Conservation (phyloP, 108 stramenopile genomes). For the Stephanodiscus minutulus region DNA sequence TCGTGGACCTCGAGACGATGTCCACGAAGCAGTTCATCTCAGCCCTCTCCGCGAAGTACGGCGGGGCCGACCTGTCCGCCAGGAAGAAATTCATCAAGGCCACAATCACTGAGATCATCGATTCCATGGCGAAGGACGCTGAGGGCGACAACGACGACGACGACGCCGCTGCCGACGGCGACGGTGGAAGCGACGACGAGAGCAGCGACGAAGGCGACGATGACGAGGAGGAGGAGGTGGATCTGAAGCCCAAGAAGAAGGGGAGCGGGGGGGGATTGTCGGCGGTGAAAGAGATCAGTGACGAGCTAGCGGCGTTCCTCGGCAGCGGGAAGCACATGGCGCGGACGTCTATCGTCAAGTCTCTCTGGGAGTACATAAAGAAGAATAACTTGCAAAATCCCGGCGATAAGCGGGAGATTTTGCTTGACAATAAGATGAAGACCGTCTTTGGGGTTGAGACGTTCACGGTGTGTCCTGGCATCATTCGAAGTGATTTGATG, state of each 20-base stretch:
- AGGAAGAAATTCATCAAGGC: constrained; percentile 70
- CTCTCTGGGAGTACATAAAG: constrained; percentile 85
- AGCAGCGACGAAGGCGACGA: constrained; percentile 13
- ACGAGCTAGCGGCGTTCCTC: constrained; percentile 65
- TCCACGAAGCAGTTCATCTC: constrained; percentile 77
- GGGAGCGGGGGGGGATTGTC: constrained; percentile 61
- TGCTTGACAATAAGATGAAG: constrained; percentile 62
- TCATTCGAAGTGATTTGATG: neutral
- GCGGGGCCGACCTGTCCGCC: constrained; percentile 56
- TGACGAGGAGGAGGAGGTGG: constrained; percentile 43
- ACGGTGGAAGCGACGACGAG: constrained; percentile 11
- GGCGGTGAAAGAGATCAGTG: constrained; percentile 69
- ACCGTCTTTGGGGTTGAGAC: constrained; percentile 46
- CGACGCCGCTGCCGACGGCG: constrained; percentile 18
- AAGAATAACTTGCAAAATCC: constrained; percentile 89
- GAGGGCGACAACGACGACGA: constrained; percentile 59
- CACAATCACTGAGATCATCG: constrained; percentile 64
- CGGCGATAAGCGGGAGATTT: constrained; percentile 76
- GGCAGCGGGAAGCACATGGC: constrained; percentile 63
- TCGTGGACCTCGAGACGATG: constrained; percentile 74
- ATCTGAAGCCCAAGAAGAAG: constrained; percentile 46
- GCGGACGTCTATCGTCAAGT: constrained; percentile 81
- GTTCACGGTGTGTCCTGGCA: constrained; percentile 49
- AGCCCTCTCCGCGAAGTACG: constrained; percentile 60
- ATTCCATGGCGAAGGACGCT: constrained; percentile 42